phyloP scores from a whole-genome alignment of 352 stramenopile genomes.

The Globisporangium polare region DNA sequence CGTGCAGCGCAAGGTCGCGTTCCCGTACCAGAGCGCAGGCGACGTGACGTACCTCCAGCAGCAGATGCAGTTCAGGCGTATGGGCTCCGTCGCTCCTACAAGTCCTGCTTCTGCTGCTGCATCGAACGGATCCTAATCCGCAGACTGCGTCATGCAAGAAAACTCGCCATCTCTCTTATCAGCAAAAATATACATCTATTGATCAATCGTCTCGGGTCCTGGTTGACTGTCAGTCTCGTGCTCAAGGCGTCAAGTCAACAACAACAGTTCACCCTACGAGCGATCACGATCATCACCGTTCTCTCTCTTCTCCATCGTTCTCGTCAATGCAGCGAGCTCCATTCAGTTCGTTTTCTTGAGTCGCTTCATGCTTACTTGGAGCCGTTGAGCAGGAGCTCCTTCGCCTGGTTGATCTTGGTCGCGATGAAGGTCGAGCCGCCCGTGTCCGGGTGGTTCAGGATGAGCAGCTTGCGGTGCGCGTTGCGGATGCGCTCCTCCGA shows the following conservation, averaged over 20 bases:
- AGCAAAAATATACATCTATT: constrained; percentile 18
- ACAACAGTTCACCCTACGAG: not conserved
- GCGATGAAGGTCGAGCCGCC: constrained; percentile 98
- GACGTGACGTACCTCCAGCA: constrained; percentile 29
- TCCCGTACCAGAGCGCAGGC: constrained; percentile 20
- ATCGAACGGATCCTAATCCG: not conserved
- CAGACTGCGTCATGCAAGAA: not conserved
- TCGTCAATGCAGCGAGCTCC: not conserved
- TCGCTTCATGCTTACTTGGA: constrained; percentile 32
- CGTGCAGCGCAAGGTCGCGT: constrained; percentile 32
- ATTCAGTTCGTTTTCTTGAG: too few species aligned
- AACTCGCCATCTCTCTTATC: not conserved
- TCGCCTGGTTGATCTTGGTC: constrained; percentile 99
- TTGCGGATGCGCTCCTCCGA: constrained; percentile 96
- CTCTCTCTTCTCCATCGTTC: constrained; percentile 8
- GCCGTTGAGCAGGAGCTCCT: constrained; percentile 92
- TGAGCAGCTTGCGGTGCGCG: constrained; percentile 96
- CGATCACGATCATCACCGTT: not conserved
- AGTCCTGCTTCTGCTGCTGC: not conserved
- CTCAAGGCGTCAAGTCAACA: not conserved
- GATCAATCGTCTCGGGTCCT: constrained; percentile 2
- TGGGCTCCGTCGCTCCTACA: not conserved
- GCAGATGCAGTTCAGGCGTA: constrained; percentile 22
- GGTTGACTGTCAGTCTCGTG: not conserved
- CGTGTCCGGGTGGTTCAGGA: constrained; percentile 99